Base-by-base conservation (phyloP, 345 rosid species). In the Streptanthus diversifolius region DNA sequence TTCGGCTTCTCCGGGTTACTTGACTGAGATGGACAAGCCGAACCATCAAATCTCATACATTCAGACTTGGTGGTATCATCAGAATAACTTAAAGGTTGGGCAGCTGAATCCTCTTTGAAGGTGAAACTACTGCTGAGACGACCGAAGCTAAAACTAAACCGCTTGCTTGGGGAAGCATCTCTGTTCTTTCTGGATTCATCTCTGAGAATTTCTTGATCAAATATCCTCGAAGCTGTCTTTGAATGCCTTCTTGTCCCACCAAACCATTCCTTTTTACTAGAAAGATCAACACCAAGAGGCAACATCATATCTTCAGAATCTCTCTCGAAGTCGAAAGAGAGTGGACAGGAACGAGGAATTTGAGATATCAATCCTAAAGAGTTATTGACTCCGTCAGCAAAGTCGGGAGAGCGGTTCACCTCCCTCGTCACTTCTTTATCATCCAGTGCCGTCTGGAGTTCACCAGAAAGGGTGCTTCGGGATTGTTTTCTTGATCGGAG, bases 61-160 rank as follows among this genome's bases (percentile, higher is more conserved):
- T 86, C 86, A 51, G 95, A 87, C 61, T 80, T 85, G 35, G 58
- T 77, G 73, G 87, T 74, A 70, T 75, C 80, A 73, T 72, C 48
- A 29, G 78, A 41, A 49, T 88, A 79, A 74, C 65, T 84, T 74
- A 82, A 53, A 57, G 76, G 83, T 51, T 83, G 85, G 67, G 71
- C 76, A 19, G 82, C 24, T 68, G 86, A 75, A 67, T 84, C 83
- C 43, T 91, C 99, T 70, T 82, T 95, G 33, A 80, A 82, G 57
- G 90, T 91, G 78, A 88, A 85, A 82, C 96, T 95, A 80, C 86
- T 87, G 62, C 86, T 77, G 78, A 87, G 77, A 70, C 81, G 84
- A 57, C 91, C 79, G 25, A 93, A 81, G 84, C 89, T 91, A 76
- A 90, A 88, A 86, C 95, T 88, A 79, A 87, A 88, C 54, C 96